Percentiles rank a stretch among this genome's conserved stretches.
Evolutionary conservation across 2,329 filamentous ascomycete genomes (phyloP).

Genomic region (Curvularia verruculosa): DNA sequence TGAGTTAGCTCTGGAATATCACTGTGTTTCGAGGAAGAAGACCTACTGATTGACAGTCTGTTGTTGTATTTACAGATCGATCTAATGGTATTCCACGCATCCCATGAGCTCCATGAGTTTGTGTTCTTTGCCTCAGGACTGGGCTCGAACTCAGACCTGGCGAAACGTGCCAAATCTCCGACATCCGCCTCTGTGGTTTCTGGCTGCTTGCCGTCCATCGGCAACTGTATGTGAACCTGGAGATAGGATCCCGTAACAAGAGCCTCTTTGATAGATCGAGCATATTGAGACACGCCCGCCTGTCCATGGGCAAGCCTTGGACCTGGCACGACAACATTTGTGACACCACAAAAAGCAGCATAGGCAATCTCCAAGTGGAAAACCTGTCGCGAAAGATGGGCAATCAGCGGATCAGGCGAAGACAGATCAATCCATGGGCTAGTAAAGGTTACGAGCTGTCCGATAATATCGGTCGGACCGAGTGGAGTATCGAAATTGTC

Average conservation of each 20-base stretch:
- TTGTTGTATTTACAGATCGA: constrained; percentile 83
- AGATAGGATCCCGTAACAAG: constrained; percentile 76
- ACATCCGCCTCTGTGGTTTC: constrained; percentile 60
- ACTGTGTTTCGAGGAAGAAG: neutral
- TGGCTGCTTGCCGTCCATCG: constrained; percentile 78
- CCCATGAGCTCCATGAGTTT: constrained; percentile 83
- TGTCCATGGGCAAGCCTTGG: constrained; percentile 69
- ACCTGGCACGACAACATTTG: constrained; percentile 80
- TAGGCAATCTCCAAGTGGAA: constrained; percentile 91
- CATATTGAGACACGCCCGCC: constrained; percentile 72
- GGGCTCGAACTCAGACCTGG: constrained; percentile 45
- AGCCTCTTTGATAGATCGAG: constrained; percentile 80
- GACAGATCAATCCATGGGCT: constrained; percentile 93
- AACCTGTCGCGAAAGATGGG: constrained; percentile 86
- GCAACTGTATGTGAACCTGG: constrained; percentile 79
- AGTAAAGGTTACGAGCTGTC: constrained; percentile 77
- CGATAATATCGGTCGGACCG: constrained; percentile 70
- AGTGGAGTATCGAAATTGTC: constrained; percentile 80
- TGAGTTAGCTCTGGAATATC: neutral
- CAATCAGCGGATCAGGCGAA: constrained; percentile 80
- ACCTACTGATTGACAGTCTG: constrained; percentile 83
- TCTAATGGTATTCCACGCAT: constrained; percentile 89
- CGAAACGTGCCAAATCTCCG: constrained; percentile 60
- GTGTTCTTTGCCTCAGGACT: constrained; percentile 52
- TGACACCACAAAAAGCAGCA: constrained; percentile 91